Conservation (phyloP, 2,329 filamentous ascomycete species). For the Bertia moriformis region DNA sequence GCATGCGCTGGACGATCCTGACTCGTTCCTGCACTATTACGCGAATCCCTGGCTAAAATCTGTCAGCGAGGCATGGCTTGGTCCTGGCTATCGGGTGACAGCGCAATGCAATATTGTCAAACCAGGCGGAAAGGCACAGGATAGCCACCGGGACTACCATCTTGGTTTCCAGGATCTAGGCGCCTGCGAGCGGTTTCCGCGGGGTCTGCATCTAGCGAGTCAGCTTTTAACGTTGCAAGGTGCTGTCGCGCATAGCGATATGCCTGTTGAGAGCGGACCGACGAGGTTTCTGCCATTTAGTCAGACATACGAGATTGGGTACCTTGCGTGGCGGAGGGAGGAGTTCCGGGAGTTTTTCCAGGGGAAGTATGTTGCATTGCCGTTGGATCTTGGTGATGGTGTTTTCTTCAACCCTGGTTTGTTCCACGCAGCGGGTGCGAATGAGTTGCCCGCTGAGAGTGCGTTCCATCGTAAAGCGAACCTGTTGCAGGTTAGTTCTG, state of each 20-base stretch:
- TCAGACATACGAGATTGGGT: slow-evolving; percentile 39
- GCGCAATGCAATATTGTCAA: slow-evolving; percentile 49
- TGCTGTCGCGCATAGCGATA: slow-evolving; percentile 45
- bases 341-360: slow-evolving; percentile 40
- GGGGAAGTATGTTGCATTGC: slow-evolving; percentile 32
- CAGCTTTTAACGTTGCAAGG: slow-evolving; percentile 48
- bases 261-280: slow-evolving; percentile 41
- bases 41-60: slow-evolving; percentile 40
- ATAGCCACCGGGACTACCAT: slow-evolving; percentile 47
- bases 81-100: slow-evolving; percentile 43
- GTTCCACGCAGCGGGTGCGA: slow-evolving; percentile 48
- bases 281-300: slow-evolving; percentile 47
- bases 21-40: slow-evolving; percentile 40
- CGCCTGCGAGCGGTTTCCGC: slow-evolving; percentile 29
- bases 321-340: slow-evolving; percentile 35
- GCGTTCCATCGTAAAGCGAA: slow-evolving; percentile 40
- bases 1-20: slow-evolving; percentile 33
- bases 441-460: slow-evolving; percentile 18
- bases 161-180: slow-evolving; percentile 42
- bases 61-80: slow-evolving; percentile 40
- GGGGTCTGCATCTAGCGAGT: slow-evolving; percentile 33
- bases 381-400: slow-evolving; percentile 39
- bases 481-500: slow-evolving; percentile 43
- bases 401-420: slow-evolving; percentile 51
- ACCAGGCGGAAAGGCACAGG: slow-evolving; percentile 40